Percentiles rank a stretch among this genome's conserved stretches.
These are phyloP conservation scores for Blastobotrys ciferrii DNA, from an alignment of 1,139 yeast genomes.

Conservation along the genomic window DNA sequence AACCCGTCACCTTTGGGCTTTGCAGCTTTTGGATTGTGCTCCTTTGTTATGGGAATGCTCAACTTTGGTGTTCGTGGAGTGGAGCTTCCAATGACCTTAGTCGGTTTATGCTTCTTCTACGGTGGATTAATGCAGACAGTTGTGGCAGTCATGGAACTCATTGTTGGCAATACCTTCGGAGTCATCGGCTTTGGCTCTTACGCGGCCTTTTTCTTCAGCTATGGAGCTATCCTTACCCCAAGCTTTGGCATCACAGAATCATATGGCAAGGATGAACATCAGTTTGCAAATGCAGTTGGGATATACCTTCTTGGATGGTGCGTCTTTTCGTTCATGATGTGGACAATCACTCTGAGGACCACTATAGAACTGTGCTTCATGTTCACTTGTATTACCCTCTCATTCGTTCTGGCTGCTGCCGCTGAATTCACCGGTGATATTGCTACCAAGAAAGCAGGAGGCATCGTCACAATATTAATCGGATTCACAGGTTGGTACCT, in stretches of 20 bases:
- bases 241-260: constrained; percentile 71
- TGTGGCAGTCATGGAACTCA: constrained; percentile 76
- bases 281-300: constrained; percentile 62
- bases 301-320: constrained; percentile 75
- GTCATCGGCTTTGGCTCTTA: constrained; percentile 75
- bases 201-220: constrained; percentile 86
- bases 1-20: constrained; percentile 92
- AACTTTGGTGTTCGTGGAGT: constrained; percentile 62
- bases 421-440: constrained; percentile 46
- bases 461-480: constrained; percentile 70
- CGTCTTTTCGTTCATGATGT: constrained; percentile 67
- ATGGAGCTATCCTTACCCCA: constrained; percentile 65
- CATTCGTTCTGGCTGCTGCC: constrained; percentile 66
- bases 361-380: constrained; percentile 72
- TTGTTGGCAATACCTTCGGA: constrained; percentile 78
- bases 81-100: constrained; percentile 47
- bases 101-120: constrained; percentile 78
- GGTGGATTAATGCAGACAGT: constrained; percentile 75
- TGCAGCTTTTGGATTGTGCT: constrained; percentile 79
- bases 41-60: constrained; percentile 71
- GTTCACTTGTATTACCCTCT: constrained; percentile 60
- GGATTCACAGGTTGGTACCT: constrained; percentile 82
- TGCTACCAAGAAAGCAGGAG: constrained; percentile 60
- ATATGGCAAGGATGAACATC: constrained; percentile 38
- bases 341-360: constrained; percentile 71